Conservation (phyloP, 2,329 filamentous ascomycete species). For the Colletotrichum karsti region DNA sequence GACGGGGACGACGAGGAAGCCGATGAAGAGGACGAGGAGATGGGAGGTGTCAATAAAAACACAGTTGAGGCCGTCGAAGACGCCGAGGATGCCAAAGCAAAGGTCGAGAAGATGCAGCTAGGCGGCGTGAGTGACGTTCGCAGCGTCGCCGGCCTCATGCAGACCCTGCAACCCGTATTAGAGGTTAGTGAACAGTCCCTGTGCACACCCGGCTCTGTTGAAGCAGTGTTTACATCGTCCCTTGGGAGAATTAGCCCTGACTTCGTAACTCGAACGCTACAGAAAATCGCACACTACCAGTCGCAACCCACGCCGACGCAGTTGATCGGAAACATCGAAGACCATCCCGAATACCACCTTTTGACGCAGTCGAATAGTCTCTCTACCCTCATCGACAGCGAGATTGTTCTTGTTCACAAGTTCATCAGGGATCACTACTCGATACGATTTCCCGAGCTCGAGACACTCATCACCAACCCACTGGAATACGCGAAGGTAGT, state of each 20-base stretch:
- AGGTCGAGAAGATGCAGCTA: constrained; percentile 85
- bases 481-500: constrained; percentile 97
- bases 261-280: constrained; percentile 58
- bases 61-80: constrained; percentile 64
- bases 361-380: constrained; percentile 88
- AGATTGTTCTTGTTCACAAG: constrained; percentile 94
- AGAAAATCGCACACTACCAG: constrained; percentile 86
- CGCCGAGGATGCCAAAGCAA: constrained; percentile 76
- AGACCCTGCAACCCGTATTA: constrained; percentile 80
- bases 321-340: constrained; percentile 84
- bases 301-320: constrained; percentile 71
- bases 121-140: constrained; percentile 79
- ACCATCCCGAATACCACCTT: constrained; percentile 90
- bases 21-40: constrained; percentile 68
- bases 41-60: constrained; percentile 55
- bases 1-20: constrained; percentile 64
- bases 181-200: constrained; percentile 69
- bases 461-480: constrained; percentile 88
- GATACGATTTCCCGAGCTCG: constrained; percentile 89
- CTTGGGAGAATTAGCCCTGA: constrained; percentile 73
- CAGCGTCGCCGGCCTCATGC: constrained; percentile 82
- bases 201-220: constrained; percentile 25
- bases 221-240: constrained; percentile 70
- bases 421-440: constrained; percentile 97
- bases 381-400: constrained; percentile 91